Evolutionary conservation across 306 rosid genomes (phyloP), one percentile per base, ranked within the genome.

Genomic region (Herpetospermum pedunculosum): DNA sequence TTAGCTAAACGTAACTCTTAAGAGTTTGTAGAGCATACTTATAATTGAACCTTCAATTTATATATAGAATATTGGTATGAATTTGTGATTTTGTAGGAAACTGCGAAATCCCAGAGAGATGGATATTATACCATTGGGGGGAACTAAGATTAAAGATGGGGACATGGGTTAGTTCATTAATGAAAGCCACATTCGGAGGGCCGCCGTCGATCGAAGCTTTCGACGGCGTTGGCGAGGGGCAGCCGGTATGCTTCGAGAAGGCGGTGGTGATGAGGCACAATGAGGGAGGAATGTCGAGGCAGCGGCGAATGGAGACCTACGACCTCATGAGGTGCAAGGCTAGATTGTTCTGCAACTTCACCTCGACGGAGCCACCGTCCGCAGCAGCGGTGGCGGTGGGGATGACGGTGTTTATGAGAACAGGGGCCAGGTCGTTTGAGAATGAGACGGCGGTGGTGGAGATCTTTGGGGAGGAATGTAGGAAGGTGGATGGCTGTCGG

Each of bases 231-330:
- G 79, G 64, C 48, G 85, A 75, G 2, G 74, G 65, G 32, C 52
- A 65, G 48, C 83, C 92, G n/a, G 83, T 88, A 37, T 86, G 91
- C 47, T 88, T 88, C 52, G 88, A 86, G 77, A 73, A 84, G 74
- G 87, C 92, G 5, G 87, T 88, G 77, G 91, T 90, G 44, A 86
- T 80, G 89, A 83, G 92, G 77, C 92, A 90, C 69, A 83, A 88
- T 2, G 96, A 90, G 40, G 96, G 92, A 19, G 92, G 89, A 65
- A 90, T 90, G 88, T 84, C 81, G 6, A 84, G 88, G 79, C 76
- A 81, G 67, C 83, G 77, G 53, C 82, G 88, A 46, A 81, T 80
- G 87, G 92, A 84, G 79, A 84, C 72, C 11, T 90, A 70, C 75
- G 92, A 88, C 84, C 59, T 80, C 18, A 83, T 90, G 84, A 79